Percentiles rank a stretch among this genome's conserved stretches.
phyloP scores from a whole-genome alignment of 352 stramenopile species.

The Globisporangium takayamanum region DNA sequence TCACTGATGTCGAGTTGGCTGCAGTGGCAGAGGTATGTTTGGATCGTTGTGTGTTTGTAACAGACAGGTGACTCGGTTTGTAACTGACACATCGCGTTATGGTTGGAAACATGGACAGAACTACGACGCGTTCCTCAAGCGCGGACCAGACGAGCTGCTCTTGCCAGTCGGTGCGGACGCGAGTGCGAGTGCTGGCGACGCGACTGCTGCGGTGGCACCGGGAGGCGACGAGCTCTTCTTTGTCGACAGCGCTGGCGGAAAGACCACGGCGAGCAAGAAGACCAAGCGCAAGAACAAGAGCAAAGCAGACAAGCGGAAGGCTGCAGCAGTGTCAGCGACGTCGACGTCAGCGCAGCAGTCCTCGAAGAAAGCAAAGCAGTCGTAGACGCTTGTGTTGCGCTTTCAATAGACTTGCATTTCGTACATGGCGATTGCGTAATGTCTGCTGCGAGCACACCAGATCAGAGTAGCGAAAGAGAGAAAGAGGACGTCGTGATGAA shows the following conservation, averaged over 20 bases:
- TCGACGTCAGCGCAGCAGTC: background rate
- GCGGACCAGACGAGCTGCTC: constrained; percentile 17
- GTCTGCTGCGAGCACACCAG: too few species aligned
- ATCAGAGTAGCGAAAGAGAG: too few species aligned
- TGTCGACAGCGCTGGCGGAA: constrained; percentile 48
- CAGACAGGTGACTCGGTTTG: constrained; percentile 1
- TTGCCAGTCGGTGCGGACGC: constrained; percentile 6
- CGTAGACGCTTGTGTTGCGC: background rate
- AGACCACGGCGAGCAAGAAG: constrained; percentile 20
- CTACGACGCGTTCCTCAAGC: constrained; percentile 33
- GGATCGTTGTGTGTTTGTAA: background rate
- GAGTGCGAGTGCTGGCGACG: background rate
- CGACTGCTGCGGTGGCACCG: background rate
- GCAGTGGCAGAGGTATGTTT: constrained; percentile 37
- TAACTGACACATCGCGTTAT: background rate
- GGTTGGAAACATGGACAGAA: constrained; percentile 17
- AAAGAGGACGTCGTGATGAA: too few species aligned
- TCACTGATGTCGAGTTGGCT: constrained; percentile 34
- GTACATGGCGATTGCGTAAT: background rate
- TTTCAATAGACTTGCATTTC: constrained; percentile 1
- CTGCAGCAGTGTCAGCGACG: background rate
- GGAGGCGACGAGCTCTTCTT: constrained; percentile 39
- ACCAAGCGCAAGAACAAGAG: constrained; percentile 11
- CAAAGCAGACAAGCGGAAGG: constrained; percentile 1
- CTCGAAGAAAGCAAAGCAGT: background rate